Conservation (phyloP, 306 rosid species). For the Hylodesmum podocarpum region DNA sequence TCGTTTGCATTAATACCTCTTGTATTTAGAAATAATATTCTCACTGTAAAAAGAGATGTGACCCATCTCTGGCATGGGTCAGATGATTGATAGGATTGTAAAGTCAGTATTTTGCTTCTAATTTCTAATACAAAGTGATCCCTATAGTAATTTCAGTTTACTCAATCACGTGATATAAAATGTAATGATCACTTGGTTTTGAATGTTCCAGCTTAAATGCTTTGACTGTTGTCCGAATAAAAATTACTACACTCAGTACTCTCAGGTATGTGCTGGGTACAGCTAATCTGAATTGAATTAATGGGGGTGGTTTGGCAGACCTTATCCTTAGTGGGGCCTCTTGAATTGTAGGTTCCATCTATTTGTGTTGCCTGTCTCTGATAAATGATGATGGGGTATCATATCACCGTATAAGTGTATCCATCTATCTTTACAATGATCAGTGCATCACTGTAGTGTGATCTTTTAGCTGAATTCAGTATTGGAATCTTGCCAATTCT, state of each 20-base stretch:
- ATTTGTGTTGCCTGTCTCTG: neutral
- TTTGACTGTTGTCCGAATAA: constrained; percentile 7
- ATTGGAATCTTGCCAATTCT: constrained; percentile 20
- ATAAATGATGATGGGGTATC: constrained; percentile 25
- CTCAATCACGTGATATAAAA: neutral
- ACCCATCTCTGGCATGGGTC: constrained; percentile 18
- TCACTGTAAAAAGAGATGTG: constrained; percentile 25
- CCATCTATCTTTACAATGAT: constrained; percentile 16
- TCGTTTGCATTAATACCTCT: constrained; percentile 18
- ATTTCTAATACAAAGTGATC: neutral
- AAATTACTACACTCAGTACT: constrained; percentile 5
- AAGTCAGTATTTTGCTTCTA: constrained; percentile 7
- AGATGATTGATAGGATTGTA: constrained; percentile 25
- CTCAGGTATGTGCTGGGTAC: constrained; percentile 33
- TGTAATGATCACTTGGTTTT: too few relatives aligned
- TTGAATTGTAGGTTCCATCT: constrained; percentile 25
- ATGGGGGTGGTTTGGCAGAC: constrained; percentile 37
- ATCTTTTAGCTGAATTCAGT: neutral
- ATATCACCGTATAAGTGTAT: neutral
- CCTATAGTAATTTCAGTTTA: constrained; percentile 7
- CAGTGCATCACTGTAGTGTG: neutral
- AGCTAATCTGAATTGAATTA: constrained; percentile 38
- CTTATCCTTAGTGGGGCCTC: constrained; percentile 36
- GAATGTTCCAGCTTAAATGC: constrained; percentile 21
- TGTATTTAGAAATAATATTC: constrained; percentile 20